Evolutionary conservation across 2,329 filamentous ascomycete genomes (phyloP).

Genomic region (Pseudogymnoascus sp.): DNA sequence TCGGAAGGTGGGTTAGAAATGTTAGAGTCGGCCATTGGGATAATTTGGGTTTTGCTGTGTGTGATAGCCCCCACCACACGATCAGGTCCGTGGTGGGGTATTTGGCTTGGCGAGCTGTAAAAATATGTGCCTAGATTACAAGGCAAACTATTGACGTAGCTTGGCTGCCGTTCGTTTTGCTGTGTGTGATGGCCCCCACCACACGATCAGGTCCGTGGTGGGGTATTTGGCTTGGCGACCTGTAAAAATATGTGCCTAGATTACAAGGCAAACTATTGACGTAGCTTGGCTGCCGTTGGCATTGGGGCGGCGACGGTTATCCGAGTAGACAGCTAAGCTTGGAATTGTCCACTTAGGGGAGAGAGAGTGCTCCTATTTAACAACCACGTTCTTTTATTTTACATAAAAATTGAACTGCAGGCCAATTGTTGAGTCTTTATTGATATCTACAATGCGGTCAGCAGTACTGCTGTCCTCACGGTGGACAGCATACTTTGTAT

Average conservation of each 20-base stretch:
- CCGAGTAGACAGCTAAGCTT: conserved; percentile 9
- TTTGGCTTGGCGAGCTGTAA: background rate
- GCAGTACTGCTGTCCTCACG: conserved; percentile 41
- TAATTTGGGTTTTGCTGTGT: conserved; percentile 8
- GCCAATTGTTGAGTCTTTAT: conserved; percentile 1
- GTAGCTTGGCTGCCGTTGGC: conserved; percentile 1
- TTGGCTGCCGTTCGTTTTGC: too few species aligned
- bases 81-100: background rate
- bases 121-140: background rate
- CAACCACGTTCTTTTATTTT: conserved; percentile 5
- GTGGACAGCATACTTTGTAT: conserved; percentile 57
- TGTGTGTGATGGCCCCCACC: conserved; percentile 3
- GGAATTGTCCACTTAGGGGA: conserved; percentile 1
- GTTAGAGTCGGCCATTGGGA: conserved; percentile 12
- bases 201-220: background rate
- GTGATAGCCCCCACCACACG: conserved; percentile 1
- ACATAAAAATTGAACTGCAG: background rate
- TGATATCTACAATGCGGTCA: conserved; percentile 9
- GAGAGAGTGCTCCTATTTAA: conserved; percentile 7
- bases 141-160: background rate
- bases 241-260: background rate
- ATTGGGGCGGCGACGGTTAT: background rate
- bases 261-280: background rate
- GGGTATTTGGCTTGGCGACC: conserved; percentile 1
- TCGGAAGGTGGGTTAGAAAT: conserved; percentile 16